Base-by-base conservation (phyloP, 129 eudicot genomes). In the Escallonia herrerae region DNA sequence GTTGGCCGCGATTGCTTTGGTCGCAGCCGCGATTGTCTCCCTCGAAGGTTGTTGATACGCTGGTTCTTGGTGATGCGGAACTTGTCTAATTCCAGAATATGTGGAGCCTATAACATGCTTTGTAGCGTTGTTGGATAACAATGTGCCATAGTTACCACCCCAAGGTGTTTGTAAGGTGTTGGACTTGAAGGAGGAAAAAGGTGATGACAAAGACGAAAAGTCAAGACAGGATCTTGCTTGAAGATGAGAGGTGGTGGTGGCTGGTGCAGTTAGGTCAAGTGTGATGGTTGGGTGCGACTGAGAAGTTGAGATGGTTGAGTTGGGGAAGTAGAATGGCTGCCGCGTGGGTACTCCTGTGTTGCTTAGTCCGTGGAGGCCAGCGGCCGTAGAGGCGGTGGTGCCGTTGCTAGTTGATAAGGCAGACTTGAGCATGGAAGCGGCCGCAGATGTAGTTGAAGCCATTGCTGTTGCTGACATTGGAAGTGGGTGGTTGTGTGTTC, bases 401-500 rank as follows among this genome's bases (percentile, higher is more conserved):
- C 69, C 75, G 67, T 76, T 81, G 45, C 77, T 69, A 73, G 85
- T 73, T 77, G 83, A 72, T 15, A 90, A 83, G 60, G 80, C 66
- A 49, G 85, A 77, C 43, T 66, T 85, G 10, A 89, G 79, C 95
- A 89, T 81, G 63, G 90, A 68, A 39, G 87, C 90, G 0, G 96
- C 96, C 1, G 96, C 90, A 3, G 87, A 76, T 58, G 96, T 89
- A 75, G 95, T 80, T 56, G 96, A 80, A 49, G 94, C 96, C 95
- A 89, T 86, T 69, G 90, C 77, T 11, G 90, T 81, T 77, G 96
- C 96, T 52, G 96, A 80, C 15, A 65, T 72, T 8, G 90, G 78
- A 63, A 89, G 95, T 8, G 87, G 77, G 79, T 89, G 96, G 87
- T 89, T 79, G 83, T 89, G 96, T 14, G 85, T 70, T 70, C 87